Conservation (phyloP, 106 monocot genomes). For the Platanthera guangdongensis region DNA sequence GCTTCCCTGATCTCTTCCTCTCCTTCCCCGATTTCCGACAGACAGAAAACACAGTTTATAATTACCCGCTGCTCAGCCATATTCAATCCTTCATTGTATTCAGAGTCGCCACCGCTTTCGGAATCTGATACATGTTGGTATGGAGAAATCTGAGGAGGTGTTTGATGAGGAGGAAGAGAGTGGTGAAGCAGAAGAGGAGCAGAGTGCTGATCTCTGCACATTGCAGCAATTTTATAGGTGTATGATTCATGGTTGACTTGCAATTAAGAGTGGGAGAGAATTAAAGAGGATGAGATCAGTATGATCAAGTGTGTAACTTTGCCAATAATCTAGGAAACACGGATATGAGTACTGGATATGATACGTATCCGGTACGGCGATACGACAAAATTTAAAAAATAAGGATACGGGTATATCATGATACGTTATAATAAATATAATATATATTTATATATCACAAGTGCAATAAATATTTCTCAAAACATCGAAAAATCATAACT, state of each 20-base stretch:
- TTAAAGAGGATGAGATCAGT: neutral
- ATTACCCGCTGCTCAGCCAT: neutral
- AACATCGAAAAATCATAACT: too few relatives aligned
- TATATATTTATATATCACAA: too few relatives aligned
- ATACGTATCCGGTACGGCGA: too few relatives aligned
- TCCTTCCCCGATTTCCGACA: slow-evolving; percentile 13
- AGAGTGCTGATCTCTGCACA: slow-evolving; percentile 3
- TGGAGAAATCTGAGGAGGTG: neutral
- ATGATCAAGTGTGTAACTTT: too few relatives aligned
- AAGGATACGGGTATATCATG: too few relatives aligned
- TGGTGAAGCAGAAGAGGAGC: neutral
- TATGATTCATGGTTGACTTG: neutral
- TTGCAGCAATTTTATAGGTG: neutral
- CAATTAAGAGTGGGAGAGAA: neutral
- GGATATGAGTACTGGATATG: too few relatives aligned
- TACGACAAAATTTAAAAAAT: too few relatives aligned
- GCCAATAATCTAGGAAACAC: too few relatives aligned
- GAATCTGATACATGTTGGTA: neutral
- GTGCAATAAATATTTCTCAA: too few relatives aligned
- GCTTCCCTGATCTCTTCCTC: slow-evolving; percentile 12
- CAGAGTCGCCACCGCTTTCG: neutral
- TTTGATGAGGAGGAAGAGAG: neutral
- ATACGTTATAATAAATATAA: too few relatives aligned
- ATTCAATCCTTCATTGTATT: neutral
- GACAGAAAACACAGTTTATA: slow-evolving; percentile 14